Conservation (phyloP, 139 green algal genomes). For the Chlorella sp. region DNA sequence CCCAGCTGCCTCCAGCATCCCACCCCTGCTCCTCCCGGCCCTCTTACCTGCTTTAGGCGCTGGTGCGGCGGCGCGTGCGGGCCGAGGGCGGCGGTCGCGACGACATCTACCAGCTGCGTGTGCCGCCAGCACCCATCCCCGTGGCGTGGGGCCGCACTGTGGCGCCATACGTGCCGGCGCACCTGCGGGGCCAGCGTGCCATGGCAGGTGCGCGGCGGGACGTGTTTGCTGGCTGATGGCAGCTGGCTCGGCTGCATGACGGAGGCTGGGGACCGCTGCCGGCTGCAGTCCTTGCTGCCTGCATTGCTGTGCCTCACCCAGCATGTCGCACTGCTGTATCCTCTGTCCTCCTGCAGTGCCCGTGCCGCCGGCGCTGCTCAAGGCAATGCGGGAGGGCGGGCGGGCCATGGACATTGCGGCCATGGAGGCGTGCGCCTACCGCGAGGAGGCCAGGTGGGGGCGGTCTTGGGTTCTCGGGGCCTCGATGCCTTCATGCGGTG, state of each 20-base stretch:
- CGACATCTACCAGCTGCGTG: slow-evolving; percentile 60
- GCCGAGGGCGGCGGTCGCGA: slow-evolving; percentile 33
- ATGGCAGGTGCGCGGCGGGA: slow-evolving; percentile 15
- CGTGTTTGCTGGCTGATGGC: not conserved
- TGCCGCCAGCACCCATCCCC: slow-evolving; percentile 76
- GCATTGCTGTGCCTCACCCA: not conserved
- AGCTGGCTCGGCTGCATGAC: not conserved
- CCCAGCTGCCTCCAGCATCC: not conserved
- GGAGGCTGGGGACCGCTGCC: not conserved
- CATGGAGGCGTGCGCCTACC: not conserved
- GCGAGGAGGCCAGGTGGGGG: not conserved
- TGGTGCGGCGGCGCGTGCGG: slow-evolving; percentile 66
- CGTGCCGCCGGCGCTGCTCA: slow-evolving; percentile 19
- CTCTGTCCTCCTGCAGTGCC: slow-evolving; percentile 2
- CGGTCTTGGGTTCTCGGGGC: no score
- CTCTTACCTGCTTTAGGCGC: slow-evolving; percentile 38
- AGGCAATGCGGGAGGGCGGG: slow-evolving; percentile 6
- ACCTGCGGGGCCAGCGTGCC: not conserved
- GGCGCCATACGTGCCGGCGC: slow-evolving; percentile 58
- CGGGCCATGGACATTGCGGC: slow-evolving; percentile 14
- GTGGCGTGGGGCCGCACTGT: slow-evolving; percentile 85
- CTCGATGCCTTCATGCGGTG: no score
- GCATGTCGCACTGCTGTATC: not conserved
- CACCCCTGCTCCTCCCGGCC: not conserved
- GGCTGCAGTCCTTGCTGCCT: not conserved